Evolutionary conservation across 2,329 filamentous ascomycete species (phyloP).

Genomic region (Fusarium sp.): DNA sequence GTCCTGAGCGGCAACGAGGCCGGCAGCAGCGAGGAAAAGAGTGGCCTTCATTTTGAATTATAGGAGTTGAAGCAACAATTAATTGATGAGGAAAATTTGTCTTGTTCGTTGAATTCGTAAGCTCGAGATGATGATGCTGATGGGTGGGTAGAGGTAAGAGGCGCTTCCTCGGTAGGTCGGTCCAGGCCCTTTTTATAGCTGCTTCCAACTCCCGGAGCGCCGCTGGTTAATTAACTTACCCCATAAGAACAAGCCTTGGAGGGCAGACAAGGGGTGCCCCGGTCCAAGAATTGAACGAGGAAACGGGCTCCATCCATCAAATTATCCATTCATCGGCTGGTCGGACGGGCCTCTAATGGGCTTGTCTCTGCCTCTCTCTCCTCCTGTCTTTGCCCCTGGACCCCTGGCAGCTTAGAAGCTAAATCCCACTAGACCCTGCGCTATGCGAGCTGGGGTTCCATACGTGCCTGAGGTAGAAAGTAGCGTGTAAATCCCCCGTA

Average conservation of each 20-base stretch:
- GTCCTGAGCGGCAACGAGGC: slow-evolving; percentile 55
- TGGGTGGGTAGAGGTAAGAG: background rate
- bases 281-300: background rate
- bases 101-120: background rate
- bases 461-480: background rate
- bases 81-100: slow-evolving; percentile 13
- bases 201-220: background rate
- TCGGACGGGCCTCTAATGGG: background rate
- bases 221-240: background rate
- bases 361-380: background rate
- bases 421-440: background rate
- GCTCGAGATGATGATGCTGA: background rate
- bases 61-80: slow-evolving; percentile 12
- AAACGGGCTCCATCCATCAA: background rate
- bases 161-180: background rate
- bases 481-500: slow-evolving; percentile 26
- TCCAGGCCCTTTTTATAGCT: slow-evolving; percentile 1
- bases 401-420: slow-evolving; percentile 10
- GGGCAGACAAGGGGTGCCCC: background rate
- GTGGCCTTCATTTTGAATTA: slow-evolving; percentile 56
- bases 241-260: background rate
- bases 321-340: slow-evolving; percentile 2
- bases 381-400: slow-evolving; percentile 20
- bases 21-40: slow-evolving; percentile 49
- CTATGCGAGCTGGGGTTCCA: background rate